Evolutionary conservation across 2,329 filamentous ascomycete species (phyloP).

Genomic region (Microascus cirrosus): DNA sequence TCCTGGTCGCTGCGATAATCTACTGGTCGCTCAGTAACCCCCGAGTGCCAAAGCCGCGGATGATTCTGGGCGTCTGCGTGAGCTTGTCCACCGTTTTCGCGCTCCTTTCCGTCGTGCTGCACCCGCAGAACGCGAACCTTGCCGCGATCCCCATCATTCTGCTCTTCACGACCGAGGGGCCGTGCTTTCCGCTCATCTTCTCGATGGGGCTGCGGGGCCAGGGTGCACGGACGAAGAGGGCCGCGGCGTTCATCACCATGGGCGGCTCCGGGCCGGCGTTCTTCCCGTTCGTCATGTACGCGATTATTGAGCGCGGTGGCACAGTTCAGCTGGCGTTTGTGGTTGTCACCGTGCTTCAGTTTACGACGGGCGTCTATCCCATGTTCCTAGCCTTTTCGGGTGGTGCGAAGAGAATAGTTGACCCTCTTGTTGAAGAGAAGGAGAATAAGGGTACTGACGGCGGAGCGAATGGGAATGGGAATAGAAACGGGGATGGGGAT

Average conservation of each 20-base stretch:
- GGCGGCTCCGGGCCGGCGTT: constrained; percentile 63
- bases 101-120: constrained; percentile 33
- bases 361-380: constrained; percentile 34
- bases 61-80: constrained; percentile 55
- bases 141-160: constrained; percentile 52
- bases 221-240: constrained; percentile 69
- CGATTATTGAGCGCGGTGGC: constrained; percentile 47
- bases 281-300: constrained; percentile 65
- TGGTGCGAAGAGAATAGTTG: constrained; percentile 34
- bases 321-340: constrained; percentile 53
- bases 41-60: constrained; percentile 52
- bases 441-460: neutral
- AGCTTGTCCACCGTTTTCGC: constrained; percentile 44
- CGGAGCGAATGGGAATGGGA: neutral
- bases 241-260: constrained; percentile 66
- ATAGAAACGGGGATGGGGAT: neutral
- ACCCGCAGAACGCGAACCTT: constrained; percentile 31
- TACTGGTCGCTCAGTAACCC: constrained; percentile 36
- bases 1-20: constrained; percentile 54
- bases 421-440: constrained; percentile 11
- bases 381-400: constrained; percentile 33
- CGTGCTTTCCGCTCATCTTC: constrained; percentile 74
- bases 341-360: constrained; percentile 45
- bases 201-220: constrained; percentile 70
- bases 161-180: constrained; percentile 72